Percentiles rank a stretch among this genome's conserved stretches.
Conservation (phyloP, 78 protist species). For the slime mould (Dictyostelium discoideum) region dicty_2.7 NC_007088.5:4151501-4152000, state of each 20-base stretch:
- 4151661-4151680: constrained; percentile 4
- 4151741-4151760: too few species aligned
- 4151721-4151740: constrained; percentile 9
- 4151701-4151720: constrained; percentile 3
- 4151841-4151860: constrained; percentile 48
- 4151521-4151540: background rate
- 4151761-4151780: too few species aligned
- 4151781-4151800: background rate
- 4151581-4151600: constrained; percentile 53
- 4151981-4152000: background rate
- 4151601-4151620: constrained; percentile 26
- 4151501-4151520: background rate
- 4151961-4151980: background rate
- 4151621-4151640: constrained; percentile 55
- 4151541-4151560: background rate
- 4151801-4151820: constrained; percentile 29
- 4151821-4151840: constrained; percentile 49
- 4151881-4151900: constrained; percentile 59
- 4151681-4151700: background rate
- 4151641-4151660: constrained; percentile 10
- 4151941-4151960: constrained; percentile 38
- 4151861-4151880: constrained; percentile 31
- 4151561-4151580: constrained; percentile 39
- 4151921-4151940: constrained; percentile 9
- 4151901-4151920: constrained; percentile 23